Base-by-base conservation (phyloP, 306 rosid genomes). In the Acacia melanoxylon region DNA sequence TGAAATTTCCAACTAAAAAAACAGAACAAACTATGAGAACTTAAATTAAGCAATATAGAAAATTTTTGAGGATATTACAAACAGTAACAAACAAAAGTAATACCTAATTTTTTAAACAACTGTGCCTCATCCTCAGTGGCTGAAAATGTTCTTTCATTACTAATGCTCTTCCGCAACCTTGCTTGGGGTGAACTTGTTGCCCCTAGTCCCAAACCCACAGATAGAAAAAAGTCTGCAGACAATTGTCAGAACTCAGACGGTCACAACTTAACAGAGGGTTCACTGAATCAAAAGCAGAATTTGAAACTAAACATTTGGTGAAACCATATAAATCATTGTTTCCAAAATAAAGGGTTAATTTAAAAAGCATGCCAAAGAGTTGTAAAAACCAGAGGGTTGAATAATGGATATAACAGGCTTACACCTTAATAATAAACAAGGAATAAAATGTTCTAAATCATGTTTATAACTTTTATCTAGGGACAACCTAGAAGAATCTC, bases 151-250 rank as follows among this genome's bases (percentile, higher is more conserved):
- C 99, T 89, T 86, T 95, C 98, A 27, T 91, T 95, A 79, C 98
- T 95, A 56, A 95, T 95, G 79, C 99, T 95, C 85, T 91, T 93
- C 80, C 96, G 88, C 76, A 78, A 87, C 86, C 89, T 90, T 71
- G 63, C 87, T 90, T 91, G 87, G 48, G 97, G 96, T 41, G 87
- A 82, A 80, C 80, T 86, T 13, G 98, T 93, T 81, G 87, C 72
- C 82, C 99, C 98, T 40, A 95, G 87, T 74, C 98, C 99, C 81
- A 95, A 91, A 83, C 94, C 99, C 81, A 95, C 97, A 61, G 98
- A 92, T 56, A 85, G 88, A 78, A 95, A 95, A 84, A 93, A 93
- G 56, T 93, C 99, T 95, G 90, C 90, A 86, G 72, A 54, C 78
- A 79, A 73, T 86, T 80, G 77, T 67, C 72, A 22, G 75, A 37